Evolutionary conservation across 2,329 filamentous ascomycete species (phyloP).

Genomic region (Aspergillus eucalypticola): DNA sequence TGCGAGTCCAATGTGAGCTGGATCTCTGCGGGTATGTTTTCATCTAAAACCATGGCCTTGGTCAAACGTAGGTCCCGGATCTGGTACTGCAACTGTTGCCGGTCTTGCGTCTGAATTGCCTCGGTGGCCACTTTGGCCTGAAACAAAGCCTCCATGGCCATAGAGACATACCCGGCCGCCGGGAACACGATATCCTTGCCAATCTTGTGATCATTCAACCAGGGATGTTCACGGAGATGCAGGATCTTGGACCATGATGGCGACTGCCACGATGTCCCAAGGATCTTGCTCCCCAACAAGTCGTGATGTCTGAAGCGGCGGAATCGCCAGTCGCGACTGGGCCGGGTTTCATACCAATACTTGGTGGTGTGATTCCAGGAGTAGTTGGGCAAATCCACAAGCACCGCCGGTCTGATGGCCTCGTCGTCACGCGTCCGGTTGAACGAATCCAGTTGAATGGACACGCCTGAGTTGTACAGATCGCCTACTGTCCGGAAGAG

Average conservation of each 20-base stretch:
- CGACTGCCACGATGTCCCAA: conserved; percentile 18
- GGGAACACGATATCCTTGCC: conserved; percentile 17
- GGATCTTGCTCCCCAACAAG: conserved; percentile 26
- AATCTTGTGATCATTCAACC: conserved; percentile 48
- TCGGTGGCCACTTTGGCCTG: background rate
- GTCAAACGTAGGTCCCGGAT: background rate
- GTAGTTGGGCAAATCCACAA: conserved; percentile 30
- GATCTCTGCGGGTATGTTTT: background rate
- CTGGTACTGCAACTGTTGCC: background rate
- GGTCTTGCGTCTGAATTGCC: background rate
- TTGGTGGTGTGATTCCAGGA: conserved; percentile 26
- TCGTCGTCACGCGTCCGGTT: background rate
- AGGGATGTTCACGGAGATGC: conserved; percentile 24
- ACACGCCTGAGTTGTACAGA: conserved; percentile 4
- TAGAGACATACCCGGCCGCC: conserved; percentile 17
- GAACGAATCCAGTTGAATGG: conserved; percentile 2
- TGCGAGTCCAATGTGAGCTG: background rate
- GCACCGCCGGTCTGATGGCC: background rate
- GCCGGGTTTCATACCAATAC: conserved; percentile 30
- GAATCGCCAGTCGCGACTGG: conserved; percentile 25
- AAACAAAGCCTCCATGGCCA: conserved; percentile 16
- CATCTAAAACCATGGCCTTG: background rate
- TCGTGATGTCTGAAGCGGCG: conserved; percentile 23
- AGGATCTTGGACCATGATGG: conserved; percentile 13
- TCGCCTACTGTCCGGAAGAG: conserved; percentile 19